Evolutionary conservation across 2,329 filamentous ascomycete genomes (phyloP).

Genomic region (Neonectria hederae): DNA sequence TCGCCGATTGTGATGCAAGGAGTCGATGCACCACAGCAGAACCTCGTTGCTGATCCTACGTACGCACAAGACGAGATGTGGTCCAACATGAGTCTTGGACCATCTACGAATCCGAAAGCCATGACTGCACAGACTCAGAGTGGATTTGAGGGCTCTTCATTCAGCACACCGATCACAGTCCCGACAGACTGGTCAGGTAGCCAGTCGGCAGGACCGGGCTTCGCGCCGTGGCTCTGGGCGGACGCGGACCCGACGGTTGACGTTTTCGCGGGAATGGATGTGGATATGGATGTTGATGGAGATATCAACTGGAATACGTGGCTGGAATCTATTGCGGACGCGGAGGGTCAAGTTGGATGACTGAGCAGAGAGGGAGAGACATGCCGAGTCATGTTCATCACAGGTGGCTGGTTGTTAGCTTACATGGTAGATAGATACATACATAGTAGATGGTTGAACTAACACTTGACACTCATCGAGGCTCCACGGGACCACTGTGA

Average conservation of each 20-base stretch:
- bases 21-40: neutral
- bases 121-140: neutral
- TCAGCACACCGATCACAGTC: neutral
- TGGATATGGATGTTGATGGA: constrained; percentile 44
- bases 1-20: neutral
- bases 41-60: neutral
- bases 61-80: neutral
- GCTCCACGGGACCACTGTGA: neutral
- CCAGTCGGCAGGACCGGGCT: constrained; percentile 22
- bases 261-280: constrained; percentile 36
- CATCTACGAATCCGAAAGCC: neutral
- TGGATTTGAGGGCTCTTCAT: neutral
- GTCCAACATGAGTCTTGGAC: neutral
- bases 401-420: too few species aligned
- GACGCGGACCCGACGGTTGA: constrained; percentile 41
- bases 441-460: too few species aligned
- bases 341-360: neutral
- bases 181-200: constrained; percentile 3
- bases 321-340: constrained; percentile 43
- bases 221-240: constrained; percentile 48
- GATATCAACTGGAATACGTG: constrained; percentile 50
- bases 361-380: neutral
- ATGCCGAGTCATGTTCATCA: neutral
- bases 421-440: too few species aligned
- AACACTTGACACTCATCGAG: too few species aligned